These are phyloP conservation scores for Cystobasidium slooffiae DNA, from an alignment of 1,284 basidiomycete species.

Conservation along the genomic window DNA sequence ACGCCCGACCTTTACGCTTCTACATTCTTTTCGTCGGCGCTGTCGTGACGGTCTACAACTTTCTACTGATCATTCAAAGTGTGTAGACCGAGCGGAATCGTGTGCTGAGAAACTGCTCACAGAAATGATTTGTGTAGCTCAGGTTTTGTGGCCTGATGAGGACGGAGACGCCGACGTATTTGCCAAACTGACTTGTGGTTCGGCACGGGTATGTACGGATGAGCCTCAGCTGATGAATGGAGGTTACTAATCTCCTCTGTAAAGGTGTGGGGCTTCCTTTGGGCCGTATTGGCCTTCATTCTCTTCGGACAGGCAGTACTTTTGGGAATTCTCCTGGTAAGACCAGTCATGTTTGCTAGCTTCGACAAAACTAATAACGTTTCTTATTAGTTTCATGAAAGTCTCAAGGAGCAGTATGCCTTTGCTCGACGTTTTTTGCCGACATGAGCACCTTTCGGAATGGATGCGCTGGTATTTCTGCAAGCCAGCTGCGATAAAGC, in stretches of 20 bases:
- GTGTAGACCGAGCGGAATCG: background rate
- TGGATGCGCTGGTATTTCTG: background rate
- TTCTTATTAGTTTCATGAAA: conserved; percentile 19
- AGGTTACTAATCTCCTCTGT: background rate
- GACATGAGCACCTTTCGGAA: background rate
- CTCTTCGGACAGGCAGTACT: conserved; percentile 1
- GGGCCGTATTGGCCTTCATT: conserved; percentile 2
- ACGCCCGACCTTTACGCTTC: conserved; percentile 32
- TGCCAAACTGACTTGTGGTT: conserved; percentile 13
- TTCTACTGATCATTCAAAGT: conserved; percentile 16
- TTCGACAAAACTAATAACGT: background rate
- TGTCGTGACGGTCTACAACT: conserved; percentile 18
- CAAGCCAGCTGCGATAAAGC: background rate
- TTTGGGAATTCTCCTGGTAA: conserved; percentile 11
- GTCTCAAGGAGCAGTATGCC: background rate
- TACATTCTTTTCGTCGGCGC: conserved; percentile 37
- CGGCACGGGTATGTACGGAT: background rate
- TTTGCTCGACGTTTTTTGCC: conserved; percentile 21
- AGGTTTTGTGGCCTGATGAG: background rate
- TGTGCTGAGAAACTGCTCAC: background rate
- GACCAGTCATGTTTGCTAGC: background rate
- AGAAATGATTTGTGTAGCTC: background rate
- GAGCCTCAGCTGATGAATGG: background rate
- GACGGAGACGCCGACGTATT: conserved; percentile 23
- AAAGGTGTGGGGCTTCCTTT: conserved; percentile 35